Base-by-base conservation (phyloP, 1,139 yeast genomes). In the Saccharomyces pastorianus region DNA sequence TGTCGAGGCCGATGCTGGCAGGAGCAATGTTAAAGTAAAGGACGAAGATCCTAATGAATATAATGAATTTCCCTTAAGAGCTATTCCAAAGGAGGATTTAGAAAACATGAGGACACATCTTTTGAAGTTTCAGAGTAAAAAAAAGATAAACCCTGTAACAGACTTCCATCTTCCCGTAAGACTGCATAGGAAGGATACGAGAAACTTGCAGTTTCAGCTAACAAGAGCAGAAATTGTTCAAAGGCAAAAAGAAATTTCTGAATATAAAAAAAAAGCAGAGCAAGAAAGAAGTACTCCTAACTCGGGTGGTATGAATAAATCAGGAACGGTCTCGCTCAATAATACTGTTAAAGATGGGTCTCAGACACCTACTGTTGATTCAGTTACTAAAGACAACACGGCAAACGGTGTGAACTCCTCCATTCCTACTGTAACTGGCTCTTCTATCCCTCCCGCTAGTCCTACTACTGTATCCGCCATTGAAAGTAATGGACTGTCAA, bases 161-260 rank as follows among this genome's bases (percentile, higher is more conserved):
- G 84, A 84, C 59, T 91, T 91, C 69, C 83, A 82, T 52, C 79
- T 80, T 56, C 99, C 99, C 0, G 85, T 91, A 17, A 76, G 96
- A 61, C 75, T 91, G 64, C 96, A 90, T 69, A 79, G 98, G 62
- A 90, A 91, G 67, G 98, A 91, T 69, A 96, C 98, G 1, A 80
- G 90, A 62, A 88, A 88, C 66, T 76, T 91, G 68, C 96, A 88
- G 67, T 88, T 87, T 65, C 96, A 88, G 70, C 73, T 88, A 61
- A 85, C 91, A 74, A 64, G 80, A 73, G 69, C 80, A 76, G 70
- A 82, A 74, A 77, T 78, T 60, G 86, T 80, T 50, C 81, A 77
- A 58, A 75, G 71, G 65, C 77, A 66, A 70, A 74, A 65, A 63
- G 76, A 73, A 56, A 72, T 74, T 55, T 61, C 61, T 56, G 72